phyloP scores from a whole-genome alignment of 2,329 filamentous ascomycete species.

The Elsinoe fawcettii region DNA sequence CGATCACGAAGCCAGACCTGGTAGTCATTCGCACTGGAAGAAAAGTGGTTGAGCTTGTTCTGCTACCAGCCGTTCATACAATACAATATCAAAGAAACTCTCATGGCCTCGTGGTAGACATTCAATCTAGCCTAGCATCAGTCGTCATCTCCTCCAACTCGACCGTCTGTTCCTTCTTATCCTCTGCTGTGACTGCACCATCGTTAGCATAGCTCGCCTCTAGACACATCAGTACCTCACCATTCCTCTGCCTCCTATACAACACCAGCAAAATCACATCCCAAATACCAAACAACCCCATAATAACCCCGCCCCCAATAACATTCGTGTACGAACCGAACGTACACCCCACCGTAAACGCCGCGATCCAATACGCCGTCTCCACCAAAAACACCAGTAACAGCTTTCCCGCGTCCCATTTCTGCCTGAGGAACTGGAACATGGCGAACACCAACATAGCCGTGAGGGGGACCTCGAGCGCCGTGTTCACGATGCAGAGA shows the following conservation, averaged over 20 bases:
- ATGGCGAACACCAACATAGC: not conserved
- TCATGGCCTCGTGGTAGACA: too few relatives aligned
- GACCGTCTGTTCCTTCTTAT: not conserved
- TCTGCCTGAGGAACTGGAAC: not conserved
- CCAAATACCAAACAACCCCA: not conserved
- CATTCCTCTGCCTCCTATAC: not conserved
- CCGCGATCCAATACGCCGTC: not conserved
- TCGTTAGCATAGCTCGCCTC: not conserved
- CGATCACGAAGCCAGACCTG: too few relatives aligned
- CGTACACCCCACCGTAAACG: not conserved
- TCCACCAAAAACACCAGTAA: not conserved
- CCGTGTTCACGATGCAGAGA: not conserved
- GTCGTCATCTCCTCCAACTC: not conserved
- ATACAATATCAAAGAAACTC: too few relatives aligned
- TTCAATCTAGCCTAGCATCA: not conserved
- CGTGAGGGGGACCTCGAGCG: not conserved
- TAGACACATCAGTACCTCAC: not conserved
- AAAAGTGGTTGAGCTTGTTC: too few relatives aligned
- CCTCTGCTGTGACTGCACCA: not conserved
- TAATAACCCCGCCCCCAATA: not conserved
- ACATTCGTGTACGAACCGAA: not conserved
- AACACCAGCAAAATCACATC: not conserved
- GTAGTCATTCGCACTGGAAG: too few relatives aligned
- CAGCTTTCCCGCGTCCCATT: not conserved
- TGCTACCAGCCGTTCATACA: too few relatives aligned